Conservation (phyloP, 192 early-diverging fungal genomes). For the Pilaira anomala region DNA sequence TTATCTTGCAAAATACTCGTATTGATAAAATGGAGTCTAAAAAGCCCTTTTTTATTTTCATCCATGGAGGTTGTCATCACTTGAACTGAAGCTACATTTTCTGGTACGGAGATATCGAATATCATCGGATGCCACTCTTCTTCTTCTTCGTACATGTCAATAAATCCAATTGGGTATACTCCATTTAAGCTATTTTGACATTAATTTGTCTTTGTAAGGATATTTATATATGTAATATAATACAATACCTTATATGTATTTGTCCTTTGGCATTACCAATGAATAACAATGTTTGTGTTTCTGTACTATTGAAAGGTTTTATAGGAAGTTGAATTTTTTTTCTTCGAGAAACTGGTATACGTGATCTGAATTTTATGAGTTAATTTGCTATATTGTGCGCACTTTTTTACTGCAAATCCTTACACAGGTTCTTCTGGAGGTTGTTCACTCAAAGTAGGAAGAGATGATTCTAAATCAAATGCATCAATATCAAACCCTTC, state of each 20-base stretch:
- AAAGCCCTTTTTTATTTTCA: not conserved
- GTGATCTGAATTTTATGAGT: not conserved
- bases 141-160: not conserved
- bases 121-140: not conserved
- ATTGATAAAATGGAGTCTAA: not conserved
- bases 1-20: not conserved
- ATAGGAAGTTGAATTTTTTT: constrained; percentile 2
- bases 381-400: too few species aligned
- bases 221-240: not conserved
- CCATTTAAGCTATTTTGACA: constrained; percentile 15
- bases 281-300: constrained; percentile 2
- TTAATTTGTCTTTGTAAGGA: too few species aligned
- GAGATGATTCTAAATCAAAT: constrained; percentile 3
- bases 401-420: too few species aligned
- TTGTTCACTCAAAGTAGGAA: not conserved
- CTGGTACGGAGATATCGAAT: not conserved
- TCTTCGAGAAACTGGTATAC: not conserved
- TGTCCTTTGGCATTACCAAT: not conserved
- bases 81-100: not conserved
- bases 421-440: constrained; percentile 2
- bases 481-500: constrained; percentile 13
- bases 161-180: constrained; percentile 5
- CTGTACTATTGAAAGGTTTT: not conserved
- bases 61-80: not conserved
- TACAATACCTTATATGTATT: constrained; percentile 4